A percentile compares a stretch with the other conserved stretches of the same genome.
phyloP scores from a whole-genome alignment of 1,284 basidiomycete species.

The Austropuccinia psidii region DNA sequence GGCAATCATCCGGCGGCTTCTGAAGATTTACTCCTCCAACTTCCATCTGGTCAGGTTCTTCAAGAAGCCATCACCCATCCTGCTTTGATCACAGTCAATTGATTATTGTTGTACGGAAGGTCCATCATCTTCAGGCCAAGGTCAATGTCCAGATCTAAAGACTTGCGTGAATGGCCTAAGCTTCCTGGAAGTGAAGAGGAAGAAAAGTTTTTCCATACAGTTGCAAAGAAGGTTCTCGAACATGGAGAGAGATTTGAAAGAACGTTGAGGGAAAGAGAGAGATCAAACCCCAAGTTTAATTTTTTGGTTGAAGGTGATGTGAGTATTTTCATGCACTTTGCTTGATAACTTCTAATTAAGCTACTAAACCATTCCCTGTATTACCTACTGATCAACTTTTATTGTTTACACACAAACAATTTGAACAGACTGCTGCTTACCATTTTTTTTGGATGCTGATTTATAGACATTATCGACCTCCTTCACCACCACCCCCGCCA shows the following conservation, averaged over 20 bases:
- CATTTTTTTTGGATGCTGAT: constrained; percentile 70
- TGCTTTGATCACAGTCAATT: no score
- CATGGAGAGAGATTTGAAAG: constrained; percentile 72
- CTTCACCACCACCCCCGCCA: constrained; percentile 54
- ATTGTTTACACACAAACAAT: not conserved
- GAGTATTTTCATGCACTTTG: no score
- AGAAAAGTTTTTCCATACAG: constrained; percentile 70
- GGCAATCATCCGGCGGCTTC: no score
- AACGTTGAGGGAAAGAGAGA: constrained; percentile 65
- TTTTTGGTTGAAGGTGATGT: constrained; percentile 68
- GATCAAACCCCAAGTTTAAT: constrained; percentile 67
- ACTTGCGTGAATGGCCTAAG: constrained; percentile 50
- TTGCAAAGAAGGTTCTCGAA: constrained; percentile 71
- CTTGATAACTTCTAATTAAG: not conserved
- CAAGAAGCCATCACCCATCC: constrained; percentile 32
- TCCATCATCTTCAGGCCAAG: no score
- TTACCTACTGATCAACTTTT: constrained; percentile 16
- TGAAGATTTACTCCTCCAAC: no score
- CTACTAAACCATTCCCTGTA: not conserved
- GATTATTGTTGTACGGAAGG: no score
- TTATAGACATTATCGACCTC: constrained; percentile 56
- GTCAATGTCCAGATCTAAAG: constrained; percentile 31
- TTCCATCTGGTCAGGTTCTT: constrained; percentile 43
- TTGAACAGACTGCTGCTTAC: constrained; percentile 63
- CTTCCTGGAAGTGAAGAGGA: constrained; percentile 61